These are phyloP conservation scores for Dioscorea zingiberensis DNA, from an alignment of 106 monocot species.

Conservation along the genomic window DNA sequence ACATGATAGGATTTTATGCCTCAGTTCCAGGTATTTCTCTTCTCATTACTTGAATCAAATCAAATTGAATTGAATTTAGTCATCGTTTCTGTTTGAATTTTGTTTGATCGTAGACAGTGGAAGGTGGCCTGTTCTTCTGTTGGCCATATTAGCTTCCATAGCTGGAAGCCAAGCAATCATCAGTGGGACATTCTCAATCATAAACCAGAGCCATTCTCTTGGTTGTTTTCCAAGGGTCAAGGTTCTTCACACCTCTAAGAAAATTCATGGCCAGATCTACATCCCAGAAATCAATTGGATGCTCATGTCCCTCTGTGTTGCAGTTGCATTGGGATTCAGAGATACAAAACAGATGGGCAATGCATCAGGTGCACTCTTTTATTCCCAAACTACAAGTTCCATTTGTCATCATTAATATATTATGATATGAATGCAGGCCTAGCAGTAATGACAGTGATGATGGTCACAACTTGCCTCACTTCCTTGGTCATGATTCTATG, in stretches of 20 bases:
- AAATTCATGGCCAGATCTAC: slow-evolving; percentile 68
- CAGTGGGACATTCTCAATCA: slow-evolving; percentile 63
- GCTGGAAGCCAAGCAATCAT: slow-evolving; percentile 75
- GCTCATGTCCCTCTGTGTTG: slow-evolving; percentile 55
- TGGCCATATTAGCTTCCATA: slow-evolving; percentile 61
- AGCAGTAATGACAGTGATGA: slow-evolving; percentile 65
- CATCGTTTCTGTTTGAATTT: neutral
- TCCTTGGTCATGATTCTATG: slow-evolving; percentile 60
- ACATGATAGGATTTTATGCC: slow-evolving; percentile 49
- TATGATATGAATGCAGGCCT: slow-evolving; percentile 30
- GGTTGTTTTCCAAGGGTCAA: slow-evolving; percentile 67
- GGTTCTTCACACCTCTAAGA: slow-evolving; percentile 53
- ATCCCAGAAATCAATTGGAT: slow-evolving; percentile 81
- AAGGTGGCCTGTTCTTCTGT: slow-evolving; percentile 48
- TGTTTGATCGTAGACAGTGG: slow-evolving; percentile 21
- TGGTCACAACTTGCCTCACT: slow-evolving; percentile 64
- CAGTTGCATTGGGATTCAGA: slow-evolving; percentile 67
- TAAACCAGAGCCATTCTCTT: slow-evolving; percentile 54
- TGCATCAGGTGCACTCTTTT: slow-evolving; percentile 44
- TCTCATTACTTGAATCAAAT: neutral
- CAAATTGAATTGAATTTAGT: neutral
- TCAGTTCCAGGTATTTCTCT: slow-evolving; percentile 46
- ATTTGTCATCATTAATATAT: neutral
- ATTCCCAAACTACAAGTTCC: neutral
- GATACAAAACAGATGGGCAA: slow-evolving; percentile 67